These are phyloP conservation scores for Lasiodiplodia gonubiensis DNA, from an alignment of 2,329 filamentous ascomycete genomes.

Conservation along the genomic window DNA sequence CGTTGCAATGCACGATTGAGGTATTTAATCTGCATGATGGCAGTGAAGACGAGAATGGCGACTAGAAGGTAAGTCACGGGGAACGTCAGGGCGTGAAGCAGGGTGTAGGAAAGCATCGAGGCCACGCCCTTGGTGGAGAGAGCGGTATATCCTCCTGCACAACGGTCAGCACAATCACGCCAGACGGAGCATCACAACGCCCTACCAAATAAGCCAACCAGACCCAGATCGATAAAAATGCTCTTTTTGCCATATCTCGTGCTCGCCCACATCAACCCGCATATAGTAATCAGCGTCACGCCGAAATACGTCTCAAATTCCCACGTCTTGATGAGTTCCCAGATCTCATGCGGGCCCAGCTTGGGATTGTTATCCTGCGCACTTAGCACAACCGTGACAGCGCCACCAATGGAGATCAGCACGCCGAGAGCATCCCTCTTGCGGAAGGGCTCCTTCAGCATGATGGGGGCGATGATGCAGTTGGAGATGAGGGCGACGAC, in stretches of 20 bases:
- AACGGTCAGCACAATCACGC: conserved; percentile 32
- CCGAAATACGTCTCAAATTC: conserved; percentile 91
- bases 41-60: conserved; percentile 78
- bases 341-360: conserved; percentile 87
- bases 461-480: conserved; percentile 91
- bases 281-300: conserved; percentile 75
- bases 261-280: conserved; percentile 80
- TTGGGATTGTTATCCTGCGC: conserved; percentile 89
- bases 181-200: background rate
- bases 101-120: conserved; percentile 88
- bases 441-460: conserved; percentile 91
- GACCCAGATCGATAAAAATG: conserved; percentile 88
- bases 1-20: conserved; percentile 88
- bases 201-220: conserved; percentile 90
- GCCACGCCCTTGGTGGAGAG: conserved; percentile 95
- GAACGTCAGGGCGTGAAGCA: conserved; percentile 87
- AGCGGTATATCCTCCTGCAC: conserved; percentile 89
- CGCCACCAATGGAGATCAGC: conserved; percentile 81
- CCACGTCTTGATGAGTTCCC: conserved; percentile 82
- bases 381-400: conserved; percentile 90
- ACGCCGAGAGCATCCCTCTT: conserved; percentile 86
- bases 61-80: conserved; percentile 90
- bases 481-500: conserved; percentile 98
- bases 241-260: conserved; percentile 81
- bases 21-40: conserved; percentile 96